phyloP scores from a whole-genome alignment of 2,329 filamentous ascomycete genomes.

The Aspergillus sergii region DNA sequence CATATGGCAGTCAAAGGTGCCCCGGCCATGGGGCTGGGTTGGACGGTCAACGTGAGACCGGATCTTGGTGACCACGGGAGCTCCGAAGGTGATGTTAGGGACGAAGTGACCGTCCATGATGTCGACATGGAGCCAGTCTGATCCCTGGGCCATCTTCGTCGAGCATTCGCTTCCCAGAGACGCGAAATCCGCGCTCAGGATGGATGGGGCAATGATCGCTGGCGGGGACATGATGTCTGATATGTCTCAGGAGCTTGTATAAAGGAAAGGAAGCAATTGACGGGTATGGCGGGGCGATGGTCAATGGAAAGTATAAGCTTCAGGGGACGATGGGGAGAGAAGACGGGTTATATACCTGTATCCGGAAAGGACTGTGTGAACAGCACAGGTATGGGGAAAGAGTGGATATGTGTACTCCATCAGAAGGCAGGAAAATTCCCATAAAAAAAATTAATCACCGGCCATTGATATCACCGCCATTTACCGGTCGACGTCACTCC shows the following conservation, averaged over 20 bases:
- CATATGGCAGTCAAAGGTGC: constrained; percentile 99
- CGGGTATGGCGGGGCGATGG: not conserved
- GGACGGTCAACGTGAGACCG: constrained; percentile 81
- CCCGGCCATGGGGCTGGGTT: constrained; percentile 68
- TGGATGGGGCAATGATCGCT: constrained; percentile 97
- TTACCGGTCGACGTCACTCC: constrained; percentile 26
- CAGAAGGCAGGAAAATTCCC: not conserved
- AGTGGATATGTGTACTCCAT: constrained; percentile 12
- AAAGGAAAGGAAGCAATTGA: constrained; percentile 4
- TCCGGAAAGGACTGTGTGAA: constrained; percentile 4
- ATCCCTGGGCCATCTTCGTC: constrained; percentile 80
- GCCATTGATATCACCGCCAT: constrained; percentile 22
- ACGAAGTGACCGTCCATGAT: constrained; percentile 99
- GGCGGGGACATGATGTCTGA: constrained; percentile 72
- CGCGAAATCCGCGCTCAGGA: constrained; percentile 94
- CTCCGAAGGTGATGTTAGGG: constrained; percentile 95
- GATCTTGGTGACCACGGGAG: constrained; percentile 93
- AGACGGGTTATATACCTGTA: constrained; percentile 7
- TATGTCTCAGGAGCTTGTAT: not conserved
- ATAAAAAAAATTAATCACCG: constrained; percentile 10
- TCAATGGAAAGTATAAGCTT: constrained; percentile 6
- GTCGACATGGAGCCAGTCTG: constrained; percentile 93
- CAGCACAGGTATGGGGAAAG: constrained; percentile 8
- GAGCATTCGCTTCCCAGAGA: constrained; percentile 83
- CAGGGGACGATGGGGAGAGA: constrained; percentile 6